A percentile compares a stretch with the other conserved stretches of the same genome.
Conservation (phyloP, 192 early-diverging fungal species). For the Rhizophagus sp. region DNA sequence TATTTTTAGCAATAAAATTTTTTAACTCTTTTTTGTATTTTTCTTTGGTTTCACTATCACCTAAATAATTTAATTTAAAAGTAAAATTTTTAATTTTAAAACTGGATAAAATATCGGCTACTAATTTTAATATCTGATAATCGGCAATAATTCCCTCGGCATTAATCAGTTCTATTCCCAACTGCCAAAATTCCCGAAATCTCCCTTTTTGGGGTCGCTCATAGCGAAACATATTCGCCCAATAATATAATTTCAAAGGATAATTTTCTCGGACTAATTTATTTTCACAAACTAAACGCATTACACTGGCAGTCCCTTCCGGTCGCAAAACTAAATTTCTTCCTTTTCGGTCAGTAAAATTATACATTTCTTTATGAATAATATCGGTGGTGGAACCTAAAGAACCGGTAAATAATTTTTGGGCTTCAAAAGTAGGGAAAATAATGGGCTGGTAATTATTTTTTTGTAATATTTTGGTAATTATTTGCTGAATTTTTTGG, state of each 20-base stretch:
- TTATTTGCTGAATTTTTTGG: constrained; percentile 20
- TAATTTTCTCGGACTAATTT: constrained; percentile 8
- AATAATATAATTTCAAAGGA: constrained; percentile 24
- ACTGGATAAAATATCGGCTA: no score
- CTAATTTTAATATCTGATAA: constrained; percentile 20
- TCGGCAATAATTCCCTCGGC: constrained; percentile 2
- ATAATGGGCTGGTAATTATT: constrained; percentile 24
- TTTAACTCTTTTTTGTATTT: constrained; percentile 11
- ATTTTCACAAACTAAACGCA: constrained; percentile 20
- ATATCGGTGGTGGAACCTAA: constrained; percentile 20
- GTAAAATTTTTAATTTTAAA: constrained; percentile 21
- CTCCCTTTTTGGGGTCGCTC: constrained; percentile 25
- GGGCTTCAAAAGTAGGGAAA: constrained; percentile 21
- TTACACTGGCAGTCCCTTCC: constrained; percentile 9
- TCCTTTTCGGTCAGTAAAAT: constrained; percentile 6
- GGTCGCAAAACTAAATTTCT: constrained; percentile 4
- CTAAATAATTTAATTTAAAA: constrained; percentile 28
- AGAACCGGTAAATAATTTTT: constrained; percentile 22
- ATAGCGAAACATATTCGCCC: constrained; percentile 24
- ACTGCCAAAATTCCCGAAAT: constrained; percentile 17
- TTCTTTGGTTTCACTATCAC: constrained; percentile 1
- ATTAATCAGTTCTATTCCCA: constrained; percentile 18
- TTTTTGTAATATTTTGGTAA: constrained; percentile 8
- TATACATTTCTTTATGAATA: constrained; percentile 26
- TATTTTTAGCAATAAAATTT: background rate